Evolutionary conservation across 768 basidiomycete genomes (phyloP).

Genomic region (Suillus weaverae): DNA sequence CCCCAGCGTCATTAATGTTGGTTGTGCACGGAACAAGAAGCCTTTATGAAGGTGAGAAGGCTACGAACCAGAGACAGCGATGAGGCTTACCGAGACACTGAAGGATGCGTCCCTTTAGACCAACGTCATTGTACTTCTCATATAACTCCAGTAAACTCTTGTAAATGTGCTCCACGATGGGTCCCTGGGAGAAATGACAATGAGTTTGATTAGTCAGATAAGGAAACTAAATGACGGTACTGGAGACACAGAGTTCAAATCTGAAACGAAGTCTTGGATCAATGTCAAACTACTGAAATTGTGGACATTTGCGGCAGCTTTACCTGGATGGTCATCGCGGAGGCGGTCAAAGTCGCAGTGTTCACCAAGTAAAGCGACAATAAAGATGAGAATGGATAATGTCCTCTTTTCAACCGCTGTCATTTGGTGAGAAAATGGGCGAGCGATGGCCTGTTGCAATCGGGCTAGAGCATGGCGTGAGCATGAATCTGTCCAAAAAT

Average conservation of each 20-base stretch:
- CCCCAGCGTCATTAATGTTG: conserved; percentile 84
- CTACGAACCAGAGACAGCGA: background rate
- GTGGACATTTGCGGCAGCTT: conserved; percentile 20
- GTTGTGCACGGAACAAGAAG: conserved; percentile 89
- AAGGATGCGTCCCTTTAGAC: conserved; percentile 69
- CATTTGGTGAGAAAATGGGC: conserved; percentile 42
- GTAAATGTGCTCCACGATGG: conserved; percentile 86
- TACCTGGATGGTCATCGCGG: conserved; percentile 60
- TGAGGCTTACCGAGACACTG: conserved; percentile 75
- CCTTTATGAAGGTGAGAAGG: conserved; percentile 45
- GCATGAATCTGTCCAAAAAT: background rate
- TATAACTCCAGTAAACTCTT: conserved; percentile 69
- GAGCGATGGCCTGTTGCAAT: conserved; percentile 55
- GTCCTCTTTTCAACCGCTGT: conserved; percentile 50
- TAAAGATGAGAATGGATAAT: conserved; percentile 74
- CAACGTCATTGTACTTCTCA: conserved; percentile 56
- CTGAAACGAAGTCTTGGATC: conserved; percentile 59
- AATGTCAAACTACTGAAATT: conserved; percentile 36
- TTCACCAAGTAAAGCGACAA: conserved; percentile 83
- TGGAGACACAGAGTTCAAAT: conserved; percentile 34
- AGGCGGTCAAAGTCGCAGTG: conserved; percentile 86
- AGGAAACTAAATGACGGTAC: conserved; percentile 8
- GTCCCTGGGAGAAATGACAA: conserved; percentile 41
- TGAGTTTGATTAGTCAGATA: background rate
- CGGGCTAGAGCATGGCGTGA: conserved; percentile 46